Base-by-base conservation (phyloP, 306 rosid genomes). In the Prosopis cineraria region DNA sequence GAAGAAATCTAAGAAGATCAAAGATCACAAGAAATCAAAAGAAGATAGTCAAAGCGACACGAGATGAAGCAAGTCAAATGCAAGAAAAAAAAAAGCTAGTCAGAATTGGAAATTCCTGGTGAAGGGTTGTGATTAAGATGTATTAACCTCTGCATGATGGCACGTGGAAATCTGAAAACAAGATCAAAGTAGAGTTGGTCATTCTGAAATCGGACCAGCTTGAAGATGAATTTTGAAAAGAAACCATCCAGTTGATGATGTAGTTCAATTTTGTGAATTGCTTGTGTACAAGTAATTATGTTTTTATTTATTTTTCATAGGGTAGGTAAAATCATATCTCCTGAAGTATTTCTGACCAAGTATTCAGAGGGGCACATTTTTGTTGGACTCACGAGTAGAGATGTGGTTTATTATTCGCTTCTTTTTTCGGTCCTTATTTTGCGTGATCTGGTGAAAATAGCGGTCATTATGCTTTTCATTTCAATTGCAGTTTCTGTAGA, bases 1-100 rank as follows among this genome's bases (percentile, higher is more conserved):
- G 80, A 90, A 83, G 73, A 84, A 78, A 71, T 77, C 84, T 10
- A 88, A 87, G 84, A 82, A 73, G 25, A 75, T 50, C 6, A 78
- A 80, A 47, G 81, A 62, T 40, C 83, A 52, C 78, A 82, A 76
- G 75, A 88, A 81, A 36, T 76, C 84, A 0, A 40, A 76, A 55
- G 80, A 56, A 76, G 81, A 78, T 10, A 78, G 78, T 30, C 74
- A 6, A 29, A 56, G 70, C 24, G 31, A 87, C 69, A 13, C 72
- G 81, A 37, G 90, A 82, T 41, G 52, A n/a, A 65, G 77, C 73
- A 82, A 84, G 78, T 70, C 76, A n/a, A 70, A 47, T 78, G 84
- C 33, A 86, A 86, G 87, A 86, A 89, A 85, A n/a, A n/a, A n/a
- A 80, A 48, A 76, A 87, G 69, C 20, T 81, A 83, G 81, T 78